Evolutionary conservation across 768 basidiomycete genomes (phyloP), one percentile per base, ranked within the genome.

Genomic region (Russula ochroleuca): DNA sequence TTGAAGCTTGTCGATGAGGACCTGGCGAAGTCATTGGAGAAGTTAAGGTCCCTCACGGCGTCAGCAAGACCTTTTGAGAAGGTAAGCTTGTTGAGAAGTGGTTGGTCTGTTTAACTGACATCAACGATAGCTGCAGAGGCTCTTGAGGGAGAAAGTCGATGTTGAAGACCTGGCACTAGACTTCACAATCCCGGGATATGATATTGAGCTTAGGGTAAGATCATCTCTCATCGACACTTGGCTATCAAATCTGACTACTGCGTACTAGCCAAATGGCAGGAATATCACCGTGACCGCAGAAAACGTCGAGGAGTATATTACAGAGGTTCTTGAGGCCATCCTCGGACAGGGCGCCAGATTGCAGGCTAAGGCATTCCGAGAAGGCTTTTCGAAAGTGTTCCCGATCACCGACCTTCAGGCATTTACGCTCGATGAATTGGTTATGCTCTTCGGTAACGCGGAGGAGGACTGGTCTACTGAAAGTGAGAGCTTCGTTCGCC

Each of bases 381-480:
- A 94, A 67, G 96, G 94, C 1, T 96, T 96, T 75, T 94, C 92
- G 1, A 93, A 94, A 72, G 94, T 98, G 35, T 98, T 99, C 81
- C 92, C 96, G 5, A 86, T 98, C 51, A 78, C 81, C 31, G 95
- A 99, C 71, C 78, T 99, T 35, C 85, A 89, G 68, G 90, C 92
- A 7, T 99, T 99, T 77, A 89, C 95, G 41, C 83, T 92, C 5
- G 92, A 97, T 63, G 97, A 99, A 74, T 77, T 99, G n/a, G 90
- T 90, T 17, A 90, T 96, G 83, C 79, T 98, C 23, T 96, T 98
- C 70, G 96, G 96, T 19, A 95, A 95, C 69, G 85, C 90, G 10
- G 93, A 98, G n/a, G 97, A 99, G 72, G 97, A 99, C 72, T 99
- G 97, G 97, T 86, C 83, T 65, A 72, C 80, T 13, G 94, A 97